phyloP scores from a whole-genome alignment of 331 rosid genomes.

The Malus hybrid region DNA sequence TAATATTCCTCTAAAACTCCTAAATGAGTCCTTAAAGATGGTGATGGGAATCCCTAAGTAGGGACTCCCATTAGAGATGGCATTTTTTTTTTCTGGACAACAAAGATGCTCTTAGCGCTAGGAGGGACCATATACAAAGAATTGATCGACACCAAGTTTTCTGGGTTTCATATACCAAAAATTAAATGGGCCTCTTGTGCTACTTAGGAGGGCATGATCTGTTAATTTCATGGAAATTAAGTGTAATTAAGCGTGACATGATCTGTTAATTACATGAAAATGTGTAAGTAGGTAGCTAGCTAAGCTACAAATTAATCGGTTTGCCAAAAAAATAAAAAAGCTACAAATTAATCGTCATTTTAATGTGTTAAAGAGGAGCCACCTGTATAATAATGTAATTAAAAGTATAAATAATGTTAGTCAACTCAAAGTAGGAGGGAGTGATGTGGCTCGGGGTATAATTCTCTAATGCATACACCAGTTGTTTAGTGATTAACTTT shows the following conservation, averaged over 20 bases:
- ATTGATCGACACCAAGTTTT: not conserved
- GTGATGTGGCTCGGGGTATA: not conserved
- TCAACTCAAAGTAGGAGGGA: slow-evolving; percentile 8
- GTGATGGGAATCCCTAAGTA: no score
- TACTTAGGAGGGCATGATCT: not conserved
- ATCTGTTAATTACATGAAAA: not conserved
- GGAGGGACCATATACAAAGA: not conserved
- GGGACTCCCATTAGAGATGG: no score
- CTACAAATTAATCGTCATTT: not conserved
- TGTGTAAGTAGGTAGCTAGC: not conserved
- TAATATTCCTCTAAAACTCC: no score
- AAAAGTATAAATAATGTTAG: not conserved
- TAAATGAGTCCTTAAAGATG: no score
- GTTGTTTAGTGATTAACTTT: not conserved
- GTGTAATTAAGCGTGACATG: not conserved
- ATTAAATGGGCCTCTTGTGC: not conserved
- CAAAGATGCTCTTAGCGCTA: no score
- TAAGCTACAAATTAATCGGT: not conserved
- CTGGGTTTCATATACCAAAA: not conserved
- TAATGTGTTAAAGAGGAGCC: not conserved
- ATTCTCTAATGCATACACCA: not conserved
- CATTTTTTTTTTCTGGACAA: no score
- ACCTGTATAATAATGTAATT: not conserved
- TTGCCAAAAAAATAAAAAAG: not conserved
- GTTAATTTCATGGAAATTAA: not conserved